Conservation (phyloP, 1,139 yeast species). For the Blastobotrys persicus region DNA sequence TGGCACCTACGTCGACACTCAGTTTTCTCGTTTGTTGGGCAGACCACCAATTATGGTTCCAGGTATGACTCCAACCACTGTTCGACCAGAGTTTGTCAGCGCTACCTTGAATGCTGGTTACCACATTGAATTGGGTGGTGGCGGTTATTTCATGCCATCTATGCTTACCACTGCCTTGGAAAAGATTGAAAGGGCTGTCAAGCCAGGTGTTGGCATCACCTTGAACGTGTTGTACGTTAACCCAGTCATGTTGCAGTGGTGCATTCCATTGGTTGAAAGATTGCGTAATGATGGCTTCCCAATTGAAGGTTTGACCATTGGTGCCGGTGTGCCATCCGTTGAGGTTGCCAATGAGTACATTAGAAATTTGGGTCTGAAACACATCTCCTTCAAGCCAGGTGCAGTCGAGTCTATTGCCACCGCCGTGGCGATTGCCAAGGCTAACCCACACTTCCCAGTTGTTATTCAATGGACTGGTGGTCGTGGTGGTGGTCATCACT, state of each 20-base stretch:
- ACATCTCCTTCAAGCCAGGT: constrained; percentile 96
- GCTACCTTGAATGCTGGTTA: constrained; percentile 95
- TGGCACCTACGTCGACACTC: constrained; percentile 73
- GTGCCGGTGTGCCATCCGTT: constrained; percentile 98
- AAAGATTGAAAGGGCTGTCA: constrained; percentile 50
- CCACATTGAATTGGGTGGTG: constrained; percentile 97
- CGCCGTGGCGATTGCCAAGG: constrained; percentile 86
- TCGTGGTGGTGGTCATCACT: constrained; percentile 99
- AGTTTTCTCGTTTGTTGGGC: constrained; percentile 87
- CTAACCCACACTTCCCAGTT: constrained; percentile 94
- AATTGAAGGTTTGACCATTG: constrained; percentile 91
- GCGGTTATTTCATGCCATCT: constrained; percentile 84
- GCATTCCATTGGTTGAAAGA: constrained; percentile 88
- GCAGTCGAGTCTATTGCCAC: constrained; percentile 89
- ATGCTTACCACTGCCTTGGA: constrained; percentile 74
- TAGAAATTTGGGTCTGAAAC: constrained; percentile 86
- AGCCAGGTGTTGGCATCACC: constrained; percentile 89
- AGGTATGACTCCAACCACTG: constrained; percentile 99
- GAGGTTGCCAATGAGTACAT: constrained; percentile 98
- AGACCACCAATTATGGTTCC: constrained; percentile 97
- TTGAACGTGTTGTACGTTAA: constrained; percentile 91
- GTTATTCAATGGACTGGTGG: constrained; percentile 99
- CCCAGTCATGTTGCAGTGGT: constrained; percentile 98
- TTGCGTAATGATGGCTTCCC: constrained; percentile 93
- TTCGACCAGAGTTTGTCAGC: constrained; percentile 87